Conservation (phyloP, 2,329 filamentous ascomycete genomes). For the Hypoxylon sp. region DNA sequence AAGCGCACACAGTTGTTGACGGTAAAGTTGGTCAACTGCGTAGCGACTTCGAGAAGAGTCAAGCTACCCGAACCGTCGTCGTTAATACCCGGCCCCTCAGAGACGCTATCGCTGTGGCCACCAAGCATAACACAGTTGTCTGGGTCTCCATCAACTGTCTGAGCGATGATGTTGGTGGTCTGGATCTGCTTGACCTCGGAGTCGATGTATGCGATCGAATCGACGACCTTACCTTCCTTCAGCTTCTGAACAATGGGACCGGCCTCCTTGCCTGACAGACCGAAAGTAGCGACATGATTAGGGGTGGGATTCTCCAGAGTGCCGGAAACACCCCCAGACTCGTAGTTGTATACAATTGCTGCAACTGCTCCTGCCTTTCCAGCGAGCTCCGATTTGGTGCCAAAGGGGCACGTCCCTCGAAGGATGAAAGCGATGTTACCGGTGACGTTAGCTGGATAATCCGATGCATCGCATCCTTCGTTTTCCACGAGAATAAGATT, state of each 20-base stretch:
- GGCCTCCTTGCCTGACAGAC: conserved; percentile 73
- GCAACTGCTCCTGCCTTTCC: conserved; percentile 78
- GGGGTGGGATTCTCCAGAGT: conserved; percentile 75
- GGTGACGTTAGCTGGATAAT: conserved; percentile 72
- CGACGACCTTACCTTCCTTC: conserved; percentile 63
- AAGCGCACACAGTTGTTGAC: conserved; percentile 78
- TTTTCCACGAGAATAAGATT: conserved; percentile 72
- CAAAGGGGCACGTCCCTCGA: conserved; percentile 80
- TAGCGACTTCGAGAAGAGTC: conserved; percentile 73
- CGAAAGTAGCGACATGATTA: conserved; percentile 77
- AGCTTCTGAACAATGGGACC: conserved; percentile 69
- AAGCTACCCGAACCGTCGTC: conserved; percentile 80
- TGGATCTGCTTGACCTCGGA: conserved; percentile 67
- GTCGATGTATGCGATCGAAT: conserved; percentile 72
- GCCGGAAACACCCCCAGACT: conserved; percentile 72
- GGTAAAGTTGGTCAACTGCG: conserved; percentile 68
- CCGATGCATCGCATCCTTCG: conserved; percentile 73
- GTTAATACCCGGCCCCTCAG: conserved; percentile 80
- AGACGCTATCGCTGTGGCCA: conserved; percentile 74
- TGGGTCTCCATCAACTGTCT: conserved; percentile 70
- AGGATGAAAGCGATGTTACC: conserved; percentile 79
- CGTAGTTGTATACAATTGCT: conserved; percentile 82
- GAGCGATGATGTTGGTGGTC: conserved; percentile 74
- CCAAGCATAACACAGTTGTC: conserved; percentile 77
- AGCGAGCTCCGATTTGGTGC: conserved; percentile 77